phyloP scores from a whole-genome alignment of 768 basidiomycete species.

The Pleurotus tuber-regium region DNA sequence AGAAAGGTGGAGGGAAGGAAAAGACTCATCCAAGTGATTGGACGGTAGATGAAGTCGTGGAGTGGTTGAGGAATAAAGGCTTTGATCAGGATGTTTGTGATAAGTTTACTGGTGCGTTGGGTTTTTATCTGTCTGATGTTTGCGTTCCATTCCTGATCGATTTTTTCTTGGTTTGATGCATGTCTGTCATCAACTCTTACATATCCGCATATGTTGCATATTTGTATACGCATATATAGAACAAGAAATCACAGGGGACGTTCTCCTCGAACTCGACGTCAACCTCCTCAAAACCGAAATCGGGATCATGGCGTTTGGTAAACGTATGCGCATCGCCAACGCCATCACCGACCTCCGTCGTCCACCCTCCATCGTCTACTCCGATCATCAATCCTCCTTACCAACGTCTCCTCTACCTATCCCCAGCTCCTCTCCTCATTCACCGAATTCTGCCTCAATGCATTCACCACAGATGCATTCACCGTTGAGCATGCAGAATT shows the following conservation, averaged over 20 bases:
- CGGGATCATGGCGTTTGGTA: constrained; percentile 91
- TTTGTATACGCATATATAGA: no score
- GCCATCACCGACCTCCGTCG: constrained; percentile 86
- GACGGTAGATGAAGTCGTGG: constrained; percentile 85
- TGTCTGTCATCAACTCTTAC: no score
- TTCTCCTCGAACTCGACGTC: constrained; percentile 90
- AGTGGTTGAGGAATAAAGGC: constrained; percentile 82
- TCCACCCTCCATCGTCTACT: constrained; percentile 60
- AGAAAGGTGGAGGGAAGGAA: constrained; percentile 27
- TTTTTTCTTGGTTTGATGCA: constrained; percentile 8
- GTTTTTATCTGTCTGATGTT: background rate
- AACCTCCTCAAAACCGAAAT: constrained; percentile 91
- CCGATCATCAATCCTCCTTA: constrained; percentile 35
- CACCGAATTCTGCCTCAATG: constrained; percentile 29
- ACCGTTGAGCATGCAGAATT: constrained; percentile 13
- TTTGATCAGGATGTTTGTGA: constrained; percentile 82
- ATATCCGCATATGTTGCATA: no score
- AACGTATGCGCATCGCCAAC: constrained; percentile 89
- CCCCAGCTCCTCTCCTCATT: constrained; percentile 24
- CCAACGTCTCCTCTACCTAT: constrained; percentile 25
- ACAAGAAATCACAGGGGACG: constrained; percentile 98
- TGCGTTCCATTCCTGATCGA: background rate
- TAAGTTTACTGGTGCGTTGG: constrained; percentile 79
- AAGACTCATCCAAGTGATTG: constrained; percentile 65
- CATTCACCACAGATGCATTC: constrained; percentile 24